These are phyloP conservation scores for Botrytis paeoniae DNA, from an alignment of 2,329 filamentous ascomycete species.

Conservation along the genomic window DNA sequence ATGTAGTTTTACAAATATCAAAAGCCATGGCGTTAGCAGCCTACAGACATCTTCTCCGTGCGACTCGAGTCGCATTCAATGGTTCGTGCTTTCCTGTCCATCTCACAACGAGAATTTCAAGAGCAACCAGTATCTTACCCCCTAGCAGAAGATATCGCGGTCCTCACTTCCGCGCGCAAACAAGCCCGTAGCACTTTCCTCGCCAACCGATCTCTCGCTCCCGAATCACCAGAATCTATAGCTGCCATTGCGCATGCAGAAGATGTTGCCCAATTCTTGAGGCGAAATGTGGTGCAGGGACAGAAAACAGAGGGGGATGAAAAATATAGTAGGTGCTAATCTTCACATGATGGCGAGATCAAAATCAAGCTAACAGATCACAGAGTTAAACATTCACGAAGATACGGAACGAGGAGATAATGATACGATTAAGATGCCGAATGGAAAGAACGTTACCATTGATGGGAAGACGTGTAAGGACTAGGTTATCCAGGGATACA, in stretches of 20 bases:
- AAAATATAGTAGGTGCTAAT: constrained; percentile 56
- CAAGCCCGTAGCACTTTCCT: constrained; percentile 75
- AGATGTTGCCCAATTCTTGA: constrained; percentile 75
- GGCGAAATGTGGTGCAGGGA: constrained; percentile 87
- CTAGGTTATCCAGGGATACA: not conserved
- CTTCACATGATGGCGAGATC: not conserved
- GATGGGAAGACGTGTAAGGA: constrained; percentile 32
- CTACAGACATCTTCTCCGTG: constrained; percentile 79
- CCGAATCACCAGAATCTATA: constrained; percentile 55
- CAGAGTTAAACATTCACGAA: constrained; percentile 85
- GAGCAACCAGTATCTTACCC: constrained; percentile 18
- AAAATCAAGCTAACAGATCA: constrained; percentile 11
- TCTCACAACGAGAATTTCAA: not conserved
- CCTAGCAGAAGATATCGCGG: constrained; percentile 63
- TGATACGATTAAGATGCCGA: constrained; percentile 71
- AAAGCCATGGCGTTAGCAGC: constrained; percentile 64
- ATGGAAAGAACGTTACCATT: constrained; percentile 37
- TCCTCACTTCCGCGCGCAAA: constrained; percentile 66
- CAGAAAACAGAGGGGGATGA: constrained; percentile 46
- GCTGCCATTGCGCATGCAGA: constrained; percentile 74
- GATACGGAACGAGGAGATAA: constrained; percentile 92
- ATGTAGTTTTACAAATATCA: constrained; percentile 16
- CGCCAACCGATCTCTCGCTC: constrained; percentile 57
- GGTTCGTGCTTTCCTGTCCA: constrained; percentile 48
- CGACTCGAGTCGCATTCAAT: constrained; percentile 77